Evolutionary conservation across 73 alveolate species (phyloP).

Genomic region (Symbiodinium pilosum): DNA sequence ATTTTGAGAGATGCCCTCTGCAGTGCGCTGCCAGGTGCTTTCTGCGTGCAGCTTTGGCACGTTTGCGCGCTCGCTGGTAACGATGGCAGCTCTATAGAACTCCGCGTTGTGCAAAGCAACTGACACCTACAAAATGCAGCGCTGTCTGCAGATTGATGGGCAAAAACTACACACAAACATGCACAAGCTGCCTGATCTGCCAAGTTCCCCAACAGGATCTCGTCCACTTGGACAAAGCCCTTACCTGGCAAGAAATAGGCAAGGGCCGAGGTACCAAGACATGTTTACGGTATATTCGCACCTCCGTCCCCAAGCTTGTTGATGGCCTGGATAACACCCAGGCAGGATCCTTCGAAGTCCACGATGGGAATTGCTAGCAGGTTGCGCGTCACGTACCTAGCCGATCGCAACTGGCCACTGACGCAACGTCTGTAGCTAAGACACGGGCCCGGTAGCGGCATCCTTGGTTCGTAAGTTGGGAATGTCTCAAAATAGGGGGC

Average conservation of each 20-base stretch:
- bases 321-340: constrained; percentile 92
- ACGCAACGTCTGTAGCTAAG: background rate
- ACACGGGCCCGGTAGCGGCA: constrained; percentile 4
- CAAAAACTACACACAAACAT: no score
- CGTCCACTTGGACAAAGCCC: constrained; percentile 70
- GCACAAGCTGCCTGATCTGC: constrained; percentile 32
- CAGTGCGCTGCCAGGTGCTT: no score
- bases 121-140: background rate
- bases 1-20: no score
- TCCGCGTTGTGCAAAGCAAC: constrained; percentile 85
- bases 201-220: constrained; percentile 55
- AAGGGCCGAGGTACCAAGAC: background rate
- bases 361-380: constrained; percentile 65
- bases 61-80: constrained; percentile 85
- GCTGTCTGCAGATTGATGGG: no score
- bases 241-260: background rate
- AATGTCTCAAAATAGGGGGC: no score
- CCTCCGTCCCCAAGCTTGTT: constrained; percentile 35
- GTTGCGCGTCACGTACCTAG: constrained; percentile 42
- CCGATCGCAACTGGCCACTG: background rate
- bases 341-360: constrained; percentile 50
- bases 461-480: background rate
- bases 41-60: constrained; percentile 14
- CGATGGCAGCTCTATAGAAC: constrained; percentile 91
- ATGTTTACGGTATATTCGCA: background rate